phyloP scores from a whole-genome alignment of 208 protist species.

The Lotmaria passim region DNA sequence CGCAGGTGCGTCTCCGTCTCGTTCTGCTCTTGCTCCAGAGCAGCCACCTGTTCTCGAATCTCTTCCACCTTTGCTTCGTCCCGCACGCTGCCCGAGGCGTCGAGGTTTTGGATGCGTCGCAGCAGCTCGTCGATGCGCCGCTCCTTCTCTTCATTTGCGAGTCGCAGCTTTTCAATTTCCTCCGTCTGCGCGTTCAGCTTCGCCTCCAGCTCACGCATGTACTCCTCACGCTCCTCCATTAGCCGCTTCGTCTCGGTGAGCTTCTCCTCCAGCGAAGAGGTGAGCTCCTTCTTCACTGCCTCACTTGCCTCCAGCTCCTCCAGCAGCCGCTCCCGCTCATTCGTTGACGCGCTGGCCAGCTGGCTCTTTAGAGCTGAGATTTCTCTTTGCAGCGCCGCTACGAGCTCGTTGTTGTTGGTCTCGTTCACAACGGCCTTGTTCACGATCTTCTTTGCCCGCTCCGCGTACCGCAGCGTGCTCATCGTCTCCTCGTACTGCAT shows the following conservation, averaged over 20 bases:
- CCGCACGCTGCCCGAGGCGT: slow-evolving; percentile 9
- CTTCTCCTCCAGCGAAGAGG: slow-evolving; percentile 74
- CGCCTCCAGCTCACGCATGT: slow-evolving; percentile 68
- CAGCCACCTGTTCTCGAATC: slow-evolving; percentile 62
- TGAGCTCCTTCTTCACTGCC: slow-evolving; percentile 70
- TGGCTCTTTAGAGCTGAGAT: slow-evolving; percentile 60
- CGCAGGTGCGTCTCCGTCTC: slow-evolving; percentile 38
- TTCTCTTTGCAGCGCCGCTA: slow-evolving; percentile 74
- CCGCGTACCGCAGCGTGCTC: slow-evolving; percentile 84
- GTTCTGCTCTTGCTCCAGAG: slow-evolving; percentile 67
- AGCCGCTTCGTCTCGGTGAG: slow-evolving; percentile 59
- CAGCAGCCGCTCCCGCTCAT: slow-evolving; percentile 53
- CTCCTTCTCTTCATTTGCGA: slow-evolving; percentile 74
- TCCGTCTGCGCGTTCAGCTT: slow-evolving; percentile 52
- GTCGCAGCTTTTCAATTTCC: slow-evolving; percentile 62
- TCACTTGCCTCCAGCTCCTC: slow-evolving; percentile 75
- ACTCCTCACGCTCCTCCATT: slow-evolving; percentile 74
- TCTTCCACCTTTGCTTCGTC: slow-evolving; percentile 43
- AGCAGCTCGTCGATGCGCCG: slow-evolving; percentile 63
- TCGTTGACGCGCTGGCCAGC: slow-evolving; percentile 53
- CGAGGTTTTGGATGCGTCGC: slow-evolving; percentile 45
- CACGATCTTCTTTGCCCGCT: slow-evolving; percentile 88
- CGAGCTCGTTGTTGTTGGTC: slow-evolving; percentile 83
- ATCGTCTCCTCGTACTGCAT: slow-evolving; percentile 70
- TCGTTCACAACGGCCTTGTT: slow-evolving; percentile 90